These are phyloP conservation scores for Citrus australasica DNA, from an alignment of 345 rosid genomes.

Conservation along the genomic window DNA sequence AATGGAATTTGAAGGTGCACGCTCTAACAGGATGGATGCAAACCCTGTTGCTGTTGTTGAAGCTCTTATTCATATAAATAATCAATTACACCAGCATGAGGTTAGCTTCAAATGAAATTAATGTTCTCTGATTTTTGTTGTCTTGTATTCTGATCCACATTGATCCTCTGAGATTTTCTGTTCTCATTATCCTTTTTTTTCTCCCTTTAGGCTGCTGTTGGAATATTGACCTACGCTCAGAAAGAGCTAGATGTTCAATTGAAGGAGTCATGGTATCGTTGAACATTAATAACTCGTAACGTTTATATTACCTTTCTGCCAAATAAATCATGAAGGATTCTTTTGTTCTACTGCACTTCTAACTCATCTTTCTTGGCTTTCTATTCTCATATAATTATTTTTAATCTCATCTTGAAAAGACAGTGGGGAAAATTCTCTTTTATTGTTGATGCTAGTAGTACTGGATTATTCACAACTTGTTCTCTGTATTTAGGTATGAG, in stretches of 20 bases:
- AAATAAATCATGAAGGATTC: background rate
- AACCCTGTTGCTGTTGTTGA: conserved; percentile 97
- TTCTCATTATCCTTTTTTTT: conserved; percentile 7
- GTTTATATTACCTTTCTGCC: background rate
- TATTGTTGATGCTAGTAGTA: background rate
- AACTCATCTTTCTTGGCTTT: background rate
- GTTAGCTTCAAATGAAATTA: conserved; percentile 25
- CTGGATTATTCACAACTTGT: background rate
- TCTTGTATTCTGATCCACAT: background rate
- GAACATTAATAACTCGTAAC: background rate
- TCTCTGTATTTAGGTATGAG: conserved; percentile 71
- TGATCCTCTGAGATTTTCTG: background rate
- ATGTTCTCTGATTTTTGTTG: background rate
- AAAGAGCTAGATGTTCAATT: conserved; percentile 85
- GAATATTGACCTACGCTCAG: conserved; percentile 96
- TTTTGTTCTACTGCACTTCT: conserved; percentile 2
- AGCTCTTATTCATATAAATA: conserved; percentile 96
- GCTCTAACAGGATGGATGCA: conserved; percentile 83
- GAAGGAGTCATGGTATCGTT: conserved; percentile 88
- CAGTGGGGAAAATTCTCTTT: background rate
- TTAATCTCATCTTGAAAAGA: background rate
- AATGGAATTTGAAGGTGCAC: conserved; percentile 97
- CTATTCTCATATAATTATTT: background rate
- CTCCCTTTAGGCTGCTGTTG: conserved; percentile 84
- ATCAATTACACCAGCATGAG: conserved; percentile 97